Percentiles rank a stretch among this genome's conserved stretches.
These are phyloP conservation scores for Cladobotryum mycophilum DNA, from an alignment of 2,329 filamentous ascomycete species.

Conservation along the genomic window DNA sequence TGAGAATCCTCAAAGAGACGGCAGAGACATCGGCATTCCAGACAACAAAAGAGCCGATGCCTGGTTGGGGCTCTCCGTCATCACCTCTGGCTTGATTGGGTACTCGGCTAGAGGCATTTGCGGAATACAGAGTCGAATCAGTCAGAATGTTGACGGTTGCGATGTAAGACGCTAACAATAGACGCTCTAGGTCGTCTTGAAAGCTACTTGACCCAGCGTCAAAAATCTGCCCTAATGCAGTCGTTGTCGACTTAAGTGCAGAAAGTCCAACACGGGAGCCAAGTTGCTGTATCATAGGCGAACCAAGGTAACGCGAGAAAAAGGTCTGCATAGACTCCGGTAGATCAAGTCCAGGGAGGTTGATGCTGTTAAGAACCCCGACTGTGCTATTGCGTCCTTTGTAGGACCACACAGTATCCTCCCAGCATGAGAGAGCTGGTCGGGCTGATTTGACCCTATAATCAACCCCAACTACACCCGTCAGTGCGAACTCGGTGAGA, in stretches of 20 bases:
- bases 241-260: background rate
- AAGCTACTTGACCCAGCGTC: slow-evolving; percentile 1
- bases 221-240: background rate
- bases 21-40: background rate
- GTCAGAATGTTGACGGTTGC: background rate
- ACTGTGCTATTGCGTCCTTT: background rate
- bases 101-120: background rate
- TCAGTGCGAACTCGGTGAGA: background rate
- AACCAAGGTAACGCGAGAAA: too few species aligned
- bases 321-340: too few species aligned
- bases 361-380: background rate
- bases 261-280: background rate
- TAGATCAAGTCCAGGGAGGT: background rate
- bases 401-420: slow-evolving; percentile 1
- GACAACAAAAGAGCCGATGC: background rate
- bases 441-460: background rate
- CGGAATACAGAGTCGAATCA: background rate
- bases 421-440: background rate
- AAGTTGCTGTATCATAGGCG: background rate
- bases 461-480: background rate
- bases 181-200: background rate
- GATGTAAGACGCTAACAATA: background rate
- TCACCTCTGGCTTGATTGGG: background rate
- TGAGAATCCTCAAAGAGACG: background rate
- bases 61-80: background rate